These are phyloP conservation scores for Lippia alba DNA, from an alignment of 305 asterid genomes.

Conservation along the genomic window DNA sequence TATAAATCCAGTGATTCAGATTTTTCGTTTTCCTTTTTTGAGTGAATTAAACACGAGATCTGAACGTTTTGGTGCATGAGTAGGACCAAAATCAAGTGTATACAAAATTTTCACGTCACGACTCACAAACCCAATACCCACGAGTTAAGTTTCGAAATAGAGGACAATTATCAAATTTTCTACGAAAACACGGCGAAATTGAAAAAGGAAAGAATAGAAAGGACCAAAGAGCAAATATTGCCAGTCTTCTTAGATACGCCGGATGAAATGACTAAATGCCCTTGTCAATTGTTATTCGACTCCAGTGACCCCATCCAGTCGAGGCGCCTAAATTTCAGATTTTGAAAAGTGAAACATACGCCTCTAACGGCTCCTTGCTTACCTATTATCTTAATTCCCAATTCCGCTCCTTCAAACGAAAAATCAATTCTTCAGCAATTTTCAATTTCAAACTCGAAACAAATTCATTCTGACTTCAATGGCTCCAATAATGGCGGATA, in stretches of 20 bases:
- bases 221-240: conserved; percentile 18
- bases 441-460: neutral
- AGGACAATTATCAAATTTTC: too few species aligned
- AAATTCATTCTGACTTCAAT: neutral
- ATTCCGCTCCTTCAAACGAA: conserved; percentile 11
- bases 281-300: neutral
- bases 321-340: conserved; percentile 27
- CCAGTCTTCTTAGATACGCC: neutral
- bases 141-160: too few species aligned
- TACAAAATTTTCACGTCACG: too few species aligned
- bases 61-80: too few species aligned
- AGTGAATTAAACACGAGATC: too few species aligned
- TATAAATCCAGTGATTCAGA: too few species aligned
- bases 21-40: too few species aligned
- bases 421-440: neutral
- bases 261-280: neutral
- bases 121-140: too few species aligned
- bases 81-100: too few species aligned
- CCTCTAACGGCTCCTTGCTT: conserved; percentile 43
- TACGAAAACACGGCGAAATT: neutral
- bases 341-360: conserved; percentile 42
- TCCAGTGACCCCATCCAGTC: neutral
- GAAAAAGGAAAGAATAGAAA: neutral
- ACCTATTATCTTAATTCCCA: neutral
- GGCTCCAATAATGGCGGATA: conserved; percentile 35